Percentiles rank a stretch among this genome's conserved stretches.
Conservation (phyloP, 768 basidiomycete genomes). For the Pleurotus salmoneostramineus region DNA sequence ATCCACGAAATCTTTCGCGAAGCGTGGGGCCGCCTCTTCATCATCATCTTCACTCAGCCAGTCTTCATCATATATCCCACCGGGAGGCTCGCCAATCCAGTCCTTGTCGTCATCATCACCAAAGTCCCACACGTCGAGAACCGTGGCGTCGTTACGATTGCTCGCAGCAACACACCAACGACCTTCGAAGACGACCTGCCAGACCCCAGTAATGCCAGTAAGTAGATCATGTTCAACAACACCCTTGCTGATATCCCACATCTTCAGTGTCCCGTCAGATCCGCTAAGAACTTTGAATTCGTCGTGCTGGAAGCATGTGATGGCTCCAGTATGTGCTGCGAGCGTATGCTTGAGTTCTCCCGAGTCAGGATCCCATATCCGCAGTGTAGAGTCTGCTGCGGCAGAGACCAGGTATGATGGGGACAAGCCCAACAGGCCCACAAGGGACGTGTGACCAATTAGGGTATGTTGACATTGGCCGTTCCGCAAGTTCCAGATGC, state of each 20-base stretch:
- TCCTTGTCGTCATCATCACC: slow-evolving; percentile 72
- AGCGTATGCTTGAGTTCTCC: slow-evolving; percentile 80
- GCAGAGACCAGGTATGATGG: slow-evolving; percentile 91
- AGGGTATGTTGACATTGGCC: slow-evolving; percentile 80
- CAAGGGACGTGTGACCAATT: slow-evolving; percentile 90
- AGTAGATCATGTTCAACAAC: slow-evolving; percentile 83
- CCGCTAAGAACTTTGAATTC: slow-evolving; percentile 96
- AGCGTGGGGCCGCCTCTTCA: slow-evolving; percentile 23
- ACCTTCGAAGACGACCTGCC: slow-evolving; percentile 96
- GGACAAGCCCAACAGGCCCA: slow-evolving; percentile 88
- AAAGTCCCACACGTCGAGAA: slow-evolving; percentile 90
- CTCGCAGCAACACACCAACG: slow-evolving; percentile 94
- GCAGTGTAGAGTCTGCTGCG: slow-evolving; percentile 92
- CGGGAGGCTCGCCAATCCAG: slow-evolving; percentile 77
- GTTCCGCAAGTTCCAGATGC: slow-evolving; percentile 85
- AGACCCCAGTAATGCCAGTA: slow-evolving; percentile 90
- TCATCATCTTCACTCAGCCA: slow-evolving; percentile 54
- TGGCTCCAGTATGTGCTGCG: slow-evolving; percentile 92
- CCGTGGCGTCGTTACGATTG: slow-evolving; percentile 72
- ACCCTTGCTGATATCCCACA: slow-evolving; percentile 95
- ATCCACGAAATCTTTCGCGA: slow-evolving; percentile 16
- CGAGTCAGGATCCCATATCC: slow-evolving; percentile 89
- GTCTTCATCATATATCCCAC: slow-evolving; percentile 71
- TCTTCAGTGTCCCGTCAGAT: slow-evolving; percentile 93
- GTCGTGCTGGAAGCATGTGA: slow-evolving; percentile 98